phyloP scores from a whole-genome alignment of 2,329 filamentous ascomycete species.

The Trichoderma atrobrunneum region DNA sequence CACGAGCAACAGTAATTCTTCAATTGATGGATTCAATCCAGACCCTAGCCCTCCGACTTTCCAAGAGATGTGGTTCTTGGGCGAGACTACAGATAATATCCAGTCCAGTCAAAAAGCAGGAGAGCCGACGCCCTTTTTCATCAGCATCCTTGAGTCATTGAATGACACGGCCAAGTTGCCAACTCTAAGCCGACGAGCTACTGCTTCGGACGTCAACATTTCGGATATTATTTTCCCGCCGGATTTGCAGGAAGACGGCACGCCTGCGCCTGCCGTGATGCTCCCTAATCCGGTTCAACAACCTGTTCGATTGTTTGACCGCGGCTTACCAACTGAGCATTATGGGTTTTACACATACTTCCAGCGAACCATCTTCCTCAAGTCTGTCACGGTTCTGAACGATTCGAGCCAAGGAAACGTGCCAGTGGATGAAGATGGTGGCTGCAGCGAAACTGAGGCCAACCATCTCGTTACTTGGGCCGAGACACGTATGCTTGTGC shows the following conservation, averaged over 20 bases:
- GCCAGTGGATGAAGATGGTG: slow-evolving; percentile 53
- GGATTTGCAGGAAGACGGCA: slow-evolving; percentile 62
- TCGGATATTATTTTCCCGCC: slow-evolving; percentile 58
- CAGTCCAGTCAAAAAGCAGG: slow-evolving; percentile 67
- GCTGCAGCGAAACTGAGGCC: slow-evolving; percentile 52
- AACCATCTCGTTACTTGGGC: slow-evolving; percentile 56
- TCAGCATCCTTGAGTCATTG: slow-evolving; percentile 62
- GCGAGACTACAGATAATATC: slow-evolving; percentile 79
- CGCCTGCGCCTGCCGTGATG: slow-evolving; percentile 67
- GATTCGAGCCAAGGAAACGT: slow-evolving; percentile 41
- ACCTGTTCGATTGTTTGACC: slow-evolving; percentile 81
- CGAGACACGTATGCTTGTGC: slow-evolving; percentile 60
- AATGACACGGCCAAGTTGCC: slow-evolving; percentile 33
- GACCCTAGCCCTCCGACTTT: slow-evolving; percentile 57
- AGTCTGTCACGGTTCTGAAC: slow-evolving; percentile 52
- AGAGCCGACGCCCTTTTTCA: slow-evolving; percentile 85
- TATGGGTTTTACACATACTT: slow-evolving; percentile 95
- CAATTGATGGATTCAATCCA: slow-evolving; percentile 41
- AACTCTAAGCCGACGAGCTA: slow-evolving; percentile 21
- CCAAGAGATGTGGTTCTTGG: slow-evolving; percentile 75
- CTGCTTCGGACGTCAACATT: slow-evolving; percentile 25
- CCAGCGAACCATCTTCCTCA: slow-evolving; percentile 80
- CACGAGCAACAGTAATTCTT: background rate
- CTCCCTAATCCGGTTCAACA: slow-evolving; percentile 71
- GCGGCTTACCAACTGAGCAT: slow-evolving; percentile 75